Percentiles rank a stretch among this genome's conserved stretches.
phyloP scores from a whole-genome alignment of 1,284 basidiomycete species.

The Cerioporus squamosus region DNA sequence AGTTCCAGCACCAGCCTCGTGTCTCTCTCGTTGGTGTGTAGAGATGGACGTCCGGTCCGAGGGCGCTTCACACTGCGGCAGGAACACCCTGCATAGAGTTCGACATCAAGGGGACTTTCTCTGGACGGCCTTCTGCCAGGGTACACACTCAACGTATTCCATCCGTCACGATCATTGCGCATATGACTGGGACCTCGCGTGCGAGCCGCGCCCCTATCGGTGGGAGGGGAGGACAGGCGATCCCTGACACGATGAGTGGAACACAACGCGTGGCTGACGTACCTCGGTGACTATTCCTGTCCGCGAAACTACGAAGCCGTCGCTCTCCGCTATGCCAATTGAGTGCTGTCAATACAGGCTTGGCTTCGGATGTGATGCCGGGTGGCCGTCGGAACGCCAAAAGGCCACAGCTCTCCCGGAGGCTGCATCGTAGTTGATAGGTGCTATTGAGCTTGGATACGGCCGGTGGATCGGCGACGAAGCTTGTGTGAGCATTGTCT shows the following conservation, averaged over 20 bases:
- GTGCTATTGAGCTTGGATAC: neutral
- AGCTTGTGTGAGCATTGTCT: neutral
- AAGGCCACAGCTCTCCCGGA: neutral
- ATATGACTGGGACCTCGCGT: neutral
- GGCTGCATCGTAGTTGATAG: neutral
- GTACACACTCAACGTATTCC: slow-evolving; percentile 1
- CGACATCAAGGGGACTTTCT: slow-evolving; percentile 1
- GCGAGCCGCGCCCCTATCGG: slow-evolving; percentile 10
- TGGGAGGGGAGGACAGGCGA: neutral
- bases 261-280: slow-evolving; percentile 1
- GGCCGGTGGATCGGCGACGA: neutral
- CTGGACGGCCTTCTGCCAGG: too few species aligned
- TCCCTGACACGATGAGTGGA: neutral
- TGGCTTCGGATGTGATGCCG: neutral
- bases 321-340: neutral
- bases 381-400: slow-evolving; percentile 11
- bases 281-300: slow-evolving; percentile 1
- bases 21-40: neutral
- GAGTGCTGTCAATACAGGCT: neutral
- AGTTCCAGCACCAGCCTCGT: neutral
- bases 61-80: neutral
- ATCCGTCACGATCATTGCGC: slow-evolving; percentile 3
- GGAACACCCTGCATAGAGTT: neutral
- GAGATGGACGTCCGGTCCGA: neutral
- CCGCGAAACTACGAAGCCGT: neutral